These are phyloP conservation scores for Exsudoporus floridanus DNA, from an alignment of 1,284 basidiomycete species.

Conservation along the genomic window DNA sequence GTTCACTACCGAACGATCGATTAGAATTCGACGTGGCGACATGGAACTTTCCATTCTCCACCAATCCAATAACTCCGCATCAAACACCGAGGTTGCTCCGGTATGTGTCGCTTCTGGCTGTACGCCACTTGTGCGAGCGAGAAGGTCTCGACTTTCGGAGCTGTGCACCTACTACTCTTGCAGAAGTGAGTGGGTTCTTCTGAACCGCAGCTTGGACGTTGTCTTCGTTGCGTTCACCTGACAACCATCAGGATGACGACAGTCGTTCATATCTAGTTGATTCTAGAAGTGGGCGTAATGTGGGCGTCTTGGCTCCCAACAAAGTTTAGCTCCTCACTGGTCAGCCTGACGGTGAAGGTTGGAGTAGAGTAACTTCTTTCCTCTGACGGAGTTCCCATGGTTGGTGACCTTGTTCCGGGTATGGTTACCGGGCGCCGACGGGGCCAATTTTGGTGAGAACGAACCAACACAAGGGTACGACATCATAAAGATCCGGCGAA, in stretches of 20 bases:
- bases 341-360: not conserved
- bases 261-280: constrained; percentile 5
- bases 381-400: constrained; percentile 6
- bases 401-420: constrained; percentile 21
- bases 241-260: constrained; percentile 21
- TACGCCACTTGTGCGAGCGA: not conserved
- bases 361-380: constrained; percentile 5
- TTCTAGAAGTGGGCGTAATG: constrained; percentile 5
- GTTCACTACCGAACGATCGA: not conserved
- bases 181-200: constrained; percentile 2
- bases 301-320: not conserved
- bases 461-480: constrained; percentile 23
- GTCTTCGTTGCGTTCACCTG: constrained; percentile 9
- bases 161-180: not conserved
- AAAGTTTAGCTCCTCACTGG: constrained; percentile 1
- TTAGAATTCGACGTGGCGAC: not conserved
- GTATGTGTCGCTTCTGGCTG: not conserved
- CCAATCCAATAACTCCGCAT: not conserved
- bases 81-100: not conserved
- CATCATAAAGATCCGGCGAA: constrained; percentile 20
- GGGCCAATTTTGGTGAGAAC: constrained; percentile 11
- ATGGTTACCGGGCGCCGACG: constrained; percentile 8
- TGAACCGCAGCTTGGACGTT: not conserved
- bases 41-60: not conserved
- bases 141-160: not conserved